Evolutionary conservation across 148 eudicot species (phyloP).

Genomic region (Suaeda aralocaspica): DNA sequence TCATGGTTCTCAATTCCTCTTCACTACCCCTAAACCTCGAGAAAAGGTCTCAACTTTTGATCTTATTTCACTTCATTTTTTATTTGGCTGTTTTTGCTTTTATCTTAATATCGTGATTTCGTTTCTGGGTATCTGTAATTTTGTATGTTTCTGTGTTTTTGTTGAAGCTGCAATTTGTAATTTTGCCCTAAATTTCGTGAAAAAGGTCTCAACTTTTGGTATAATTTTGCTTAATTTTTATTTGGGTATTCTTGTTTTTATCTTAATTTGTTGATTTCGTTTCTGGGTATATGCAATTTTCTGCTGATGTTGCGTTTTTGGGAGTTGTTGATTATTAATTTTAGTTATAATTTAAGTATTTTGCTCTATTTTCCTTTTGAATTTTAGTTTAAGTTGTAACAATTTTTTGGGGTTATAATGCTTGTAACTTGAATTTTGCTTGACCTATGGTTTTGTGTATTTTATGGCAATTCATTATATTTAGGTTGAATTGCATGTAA

Average conservation of each 20-base stretch:
- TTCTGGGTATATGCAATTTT: neutral
- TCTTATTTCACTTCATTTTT: neutral
- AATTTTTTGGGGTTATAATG: too few species aligned
- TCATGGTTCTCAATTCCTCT: constrained; percentile 50
- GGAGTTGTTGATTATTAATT: neutral
- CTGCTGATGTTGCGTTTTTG: too few species aligned
- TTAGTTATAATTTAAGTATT: neutral
- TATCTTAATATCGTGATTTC: neutral
- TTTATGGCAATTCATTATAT: too few species aligned
- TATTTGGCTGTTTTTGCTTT: neutral
- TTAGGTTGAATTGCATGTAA: too few species aligned
- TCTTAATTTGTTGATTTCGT: too few species aligned
- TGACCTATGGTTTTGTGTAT: too few species aligned
- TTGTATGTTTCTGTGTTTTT: neutral
- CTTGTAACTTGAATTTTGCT: too few species aligned
- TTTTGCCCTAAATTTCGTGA: too few species aligned
- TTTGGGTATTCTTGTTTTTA: neutral
- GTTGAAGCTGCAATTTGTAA: neutral
- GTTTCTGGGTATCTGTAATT: neutral
- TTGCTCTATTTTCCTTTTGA: too few species aligned
- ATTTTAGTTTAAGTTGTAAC: too few species aligned
- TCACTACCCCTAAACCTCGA: constrained; percentile 70
- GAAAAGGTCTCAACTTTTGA: constrained; percentile 45
- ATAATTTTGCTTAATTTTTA: too few species aligned
- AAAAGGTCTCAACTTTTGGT: too few species aligned